phyloP scores from a whole-genome alignment of 2,329 filamentous ascomycete species.

The Neurospora sp. region DNA sequence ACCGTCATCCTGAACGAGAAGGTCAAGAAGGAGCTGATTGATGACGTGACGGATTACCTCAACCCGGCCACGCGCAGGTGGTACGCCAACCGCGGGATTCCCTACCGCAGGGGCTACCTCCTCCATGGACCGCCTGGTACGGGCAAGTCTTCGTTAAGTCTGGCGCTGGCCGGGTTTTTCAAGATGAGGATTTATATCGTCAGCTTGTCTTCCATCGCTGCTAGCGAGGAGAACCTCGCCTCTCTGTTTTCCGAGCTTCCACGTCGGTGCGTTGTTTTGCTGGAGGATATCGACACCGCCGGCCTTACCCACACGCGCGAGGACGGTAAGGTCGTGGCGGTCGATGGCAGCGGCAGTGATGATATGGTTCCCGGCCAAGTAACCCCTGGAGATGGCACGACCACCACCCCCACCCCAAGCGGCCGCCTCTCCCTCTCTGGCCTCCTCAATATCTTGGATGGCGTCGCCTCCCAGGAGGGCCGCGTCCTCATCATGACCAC shows the following conservation, averaged over 20 bases:
- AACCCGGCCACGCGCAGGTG: conserved; percentile 56
- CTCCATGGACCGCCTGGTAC: conserved; percentile 73
- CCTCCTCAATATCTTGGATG: conserved; percentile 72
- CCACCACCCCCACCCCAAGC: conserved; percentile 9
- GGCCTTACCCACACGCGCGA: conserved; percentile 54
- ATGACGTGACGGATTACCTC: conserved; percentile 54
- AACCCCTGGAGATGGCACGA: conserved; percentile 21
- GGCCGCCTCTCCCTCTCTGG: conserved; percentile 59
- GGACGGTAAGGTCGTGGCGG: conserved; percentile 13
- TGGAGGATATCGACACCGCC: conserved; percentile 68
- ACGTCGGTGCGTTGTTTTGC: conserved; percentile 58
- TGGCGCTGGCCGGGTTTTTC: conserved; percentile 61
- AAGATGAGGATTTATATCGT: conserved; percentile 64
- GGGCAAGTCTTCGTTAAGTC: conserved; percentile 63
- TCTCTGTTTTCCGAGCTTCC: conserved; percentile 58
- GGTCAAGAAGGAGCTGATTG: conserved; percentile 48
- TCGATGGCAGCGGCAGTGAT: conserved; percentile 7
- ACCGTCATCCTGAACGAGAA: conserved; percentile 55
- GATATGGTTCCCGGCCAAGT: conserved; percentile 25
- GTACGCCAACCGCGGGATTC: conserved; percentile 77
- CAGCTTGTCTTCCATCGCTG: conserved; percentile 50
- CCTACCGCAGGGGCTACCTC: conserved; percentile 75
- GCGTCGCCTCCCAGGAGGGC: conserved; percentile 54
- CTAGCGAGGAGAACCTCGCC: conserved; percentile 56
- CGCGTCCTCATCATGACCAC: conserved; percentile 57